Evolutionary conservation across 176 grass and related monocot genomes (phyloP), one percentile per base, ranked within the genome.

Genomic region (Themeda triandra): DNA sequence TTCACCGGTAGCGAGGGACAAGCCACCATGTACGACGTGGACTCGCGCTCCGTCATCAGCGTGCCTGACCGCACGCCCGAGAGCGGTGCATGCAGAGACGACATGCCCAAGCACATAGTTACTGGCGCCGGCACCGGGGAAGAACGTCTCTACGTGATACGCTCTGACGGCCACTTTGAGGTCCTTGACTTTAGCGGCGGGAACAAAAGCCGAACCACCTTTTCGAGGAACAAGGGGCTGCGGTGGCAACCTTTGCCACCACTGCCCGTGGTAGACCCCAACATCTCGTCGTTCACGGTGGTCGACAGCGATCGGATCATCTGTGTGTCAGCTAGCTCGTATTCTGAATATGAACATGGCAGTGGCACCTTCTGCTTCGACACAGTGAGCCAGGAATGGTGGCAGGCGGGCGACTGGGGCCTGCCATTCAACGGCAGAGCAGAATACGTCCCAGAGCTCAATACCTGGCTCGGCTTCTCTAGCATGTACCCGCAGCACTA

Each of bases 271-370:
- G 6, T 0, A 21, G 13, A 12, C 32, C 4, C 18, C 49, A 0
- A 11, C 2, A 21, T 67, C 5, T 6, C 0, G 2, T 35, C 64
- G 42, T 54, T 6, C 44, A 11, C 64, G 13, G 45, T 49, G 3
- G 11, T 35, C 11, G 64, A 54, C 7, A 28, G 29, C 12, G 49
- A 6, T 21, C 19, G 41, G 28, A n/a, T 19, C 18, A 80, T 80
- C 27, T 67, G 40, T 25, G 18, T 80, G 29, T 46, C 35, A 0
- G 35, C 35, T 36, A 33, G 32, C 39, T 40, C 1, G 4, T 40
- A 5, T 5, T 40, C 1, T 4, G 39, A 1, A 1, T 1, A 5
- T n/a, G n/a, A n/a, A n/a, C n/a, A n/a, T n/a, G n/a, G 10, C 8
- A 2, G 40, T 4, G 48, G 48, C 48, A 51, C 79, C 21, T 81